Evolutionary conservation across 2,329 filamentous ascomycete species (phyloP).

Genomic region (Aspergillus calidoustus): DNA sequence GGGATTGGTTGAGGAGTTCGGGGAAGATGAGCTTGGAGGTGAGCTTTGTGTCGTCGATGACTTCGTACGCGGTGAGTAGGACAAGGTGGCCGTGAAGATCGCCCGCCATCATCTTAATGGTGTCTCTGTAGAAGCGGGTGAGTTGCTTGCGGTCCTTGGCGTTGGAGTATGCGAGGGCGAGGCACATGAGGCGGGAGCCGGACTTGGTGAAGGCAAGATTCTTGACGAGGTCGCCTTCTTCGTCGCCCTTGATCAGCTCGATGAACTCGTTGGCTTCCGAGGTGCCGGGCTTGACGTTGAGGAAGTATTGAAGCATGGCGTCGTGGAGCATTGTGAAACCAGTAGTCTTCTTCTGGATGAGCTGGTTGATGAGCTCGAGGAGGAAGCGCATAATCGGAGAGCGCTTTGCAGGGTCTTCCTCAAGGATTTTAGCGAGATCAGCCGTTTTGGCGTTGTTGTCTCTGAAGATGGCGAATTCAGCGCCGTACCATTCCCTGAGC

Average conservation of each 20-base stretch:
- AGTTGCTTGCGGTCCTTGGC: constrained; percentile 94
- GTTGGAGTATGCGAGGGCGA: constrained; percentile 79
- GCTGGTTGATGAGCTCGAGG: constrained; percentile 82
- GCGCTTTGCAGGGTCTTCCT: constrained; percentile 80
- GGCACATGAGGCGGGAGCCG: constrained; percentile 78
- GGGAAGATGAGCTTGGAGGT: constrained; percentile 83
- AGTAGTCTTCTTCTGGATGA: constrained; percentile 95
- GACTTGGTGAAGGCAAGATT: constrained; percentile 96
- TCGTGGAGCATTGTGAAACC: constrained; percentile 98
- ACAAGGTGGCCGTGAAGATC: constrained; percentile 80
- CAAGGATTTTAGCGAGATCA: constrained; percentile 76
- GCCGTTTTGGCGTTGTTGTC: constrained; percentile 58
- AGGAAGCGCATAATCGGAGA: constrained; percentile 84
- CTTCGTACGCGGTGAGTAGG: constrained; percentile 83
- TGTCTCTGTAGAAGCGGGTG: constrained; percentile 87
- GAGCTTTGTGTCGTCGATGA: constrained; percentile 92
- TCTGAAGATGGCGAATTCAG: constrained; percentile 85
- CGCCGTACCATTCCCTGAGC: constrained; percentile 93
- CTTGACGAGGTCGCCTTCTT: constrained; percentile 86
- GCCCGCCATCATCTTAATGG: constrained; percentile 79
- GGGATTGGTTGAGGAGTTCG: constrained; percentile 77
- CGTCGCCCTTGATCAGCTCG: constrained; percentile 88
- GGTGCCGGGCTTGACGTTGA: constrained; percentile 75
- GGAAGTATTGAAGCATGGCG: constrained; percentile 95
- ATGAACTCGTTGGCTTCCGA: constrained; percentile 86